Percentiles rank a stretch among this genome's conserved stretches.
phyloP scores from a whole-genome alignment of 768 basidiomycete genomes.

The Termitomyces sp. region DNA sequence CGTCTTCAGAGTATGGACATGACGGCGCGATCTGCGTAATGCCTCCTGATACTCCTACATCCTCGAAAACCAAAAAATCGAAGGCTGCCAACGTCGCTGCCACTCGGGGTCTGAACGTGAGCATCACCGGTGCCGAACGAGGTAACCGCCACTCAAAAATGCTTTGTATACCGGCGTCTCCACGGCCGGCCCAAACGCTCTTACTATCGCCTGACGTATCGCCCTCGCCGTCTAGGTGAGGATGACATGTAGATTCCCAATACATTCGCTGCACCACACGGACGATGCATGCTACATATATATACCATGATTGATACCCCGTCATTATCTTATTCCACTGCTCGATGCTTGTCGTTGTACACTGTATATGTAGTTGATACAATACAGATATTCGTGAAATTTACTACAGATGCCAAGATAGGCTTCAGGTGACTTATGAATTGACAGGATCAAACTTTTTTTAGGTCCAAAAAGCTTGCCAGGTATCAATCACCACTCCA shows the following conservation, averaged over 20 bases:
- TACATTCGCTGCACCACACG: constrained; percentile 10
- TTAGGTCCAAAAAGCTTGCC: not conserved
- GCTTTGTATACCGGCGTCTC: constrained; percentile 59
- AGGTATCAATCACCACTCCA: constrained; percentile 26
- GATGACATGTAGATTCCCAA: constrained; percentile 11
- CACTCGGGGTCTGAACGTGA: constrained; percentile 67
- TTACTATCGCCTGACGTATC: constrained; percentile 24
- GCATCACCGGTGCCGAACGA: constrained; percentile 46
- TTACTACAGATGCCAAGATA: not conserved
- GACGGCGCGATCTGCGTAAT: constrained; percentile 30
- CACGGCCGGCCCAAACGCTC: constrained; percentile 31
- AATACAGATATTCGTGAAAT: constrained; percentile 3
- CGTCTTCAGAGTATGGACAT: constrained; percentile 43
- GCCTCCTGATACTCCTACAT: constrained; percentile 40
- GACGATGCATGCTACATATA: constrained; percentile 6
- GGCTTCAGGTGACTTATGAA: not conserved
- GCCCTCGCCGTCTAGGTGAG: constrained; percentile 23
- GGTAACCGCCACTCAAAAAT: constrained; percentile 63
- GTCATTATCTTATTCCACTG: constrained; percentile 14
- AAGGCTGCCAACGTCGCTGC: constrained; percentile 62
- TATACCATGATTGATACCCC: constrained; percentile 20
- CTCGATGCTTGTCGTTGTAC: constrained; percentile 11
- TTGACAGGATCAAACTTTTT: constrained; percentile 3
- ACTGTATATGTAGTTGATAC: constrained; percentile 4
- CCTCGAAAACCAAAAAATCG: constrained; percentile 39